Evolutionary conservation across 441 rosid genomes (phyloP).

Genomic region (Rhodomyrtus psidioides): DNA sequence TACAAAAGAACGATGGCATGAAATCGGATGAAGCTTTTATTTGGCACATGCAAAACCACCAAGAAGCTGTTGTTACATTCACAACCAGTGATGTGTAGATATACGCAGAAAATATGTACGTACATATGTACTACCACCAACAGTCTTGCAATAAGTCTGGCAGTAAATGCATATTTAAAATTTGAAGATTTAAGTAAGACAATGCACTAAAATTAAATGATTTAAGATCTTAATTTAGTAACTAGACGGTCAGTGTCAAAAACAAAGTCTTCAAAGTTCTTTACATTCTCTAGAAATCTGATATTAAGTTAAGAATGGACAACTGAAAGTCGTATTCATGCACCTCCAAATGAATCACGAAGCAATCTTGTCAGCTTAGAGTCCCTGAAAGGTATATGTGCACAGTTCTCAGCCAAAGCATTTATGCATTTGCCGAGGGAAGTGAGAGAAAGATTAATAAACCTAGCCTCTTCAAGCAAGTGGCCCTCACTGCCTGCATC

Average conservation of each 20-base stretch:
- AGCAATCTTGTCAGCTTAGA: conserved; percentile 88
- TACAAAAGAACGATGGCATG: not conserved
- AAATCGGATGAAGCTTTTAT: not conserved
- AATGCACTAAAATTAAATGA: not conserved
- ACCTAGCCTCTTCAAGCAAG: conserved; percentile 88
- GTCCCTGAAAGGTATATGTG: conserved; percentile 88
- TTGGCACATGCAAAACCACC: not conserved
- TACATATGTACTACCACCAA: not conserved
- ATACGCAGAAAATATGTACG: not conserved
- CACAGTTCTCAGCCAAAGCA: conserved; percentile 88
- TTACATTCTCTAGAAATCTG: not conserved
- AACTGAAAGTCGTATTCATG: not conserved
- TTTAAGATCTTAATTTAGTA: not conserved
- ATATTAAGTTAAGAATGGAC: not conserved
- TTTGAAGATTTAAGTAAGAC: not conserved
- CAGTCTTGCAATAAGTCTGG: not conserved
- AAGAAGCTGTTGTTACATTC: not conserved
- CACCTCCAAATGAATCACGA: conserved; percentile 94
- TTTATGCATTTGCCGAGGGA: conserved; percentile 93
- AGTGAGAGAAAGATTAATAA: conserved; percentile 82
- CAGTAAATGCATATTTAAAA: not conserved
- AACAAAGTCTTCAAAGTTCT: not conserved
- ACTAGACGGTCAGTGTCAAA: not conserved
- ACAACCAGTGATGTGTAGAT: not conserved
- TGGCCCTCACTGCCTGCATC: conserved; percentile 77